Percentiles rank a stretch among this genome's conserved stretches.
phyloP scores from a whole-genome alignment of 2,329 filamentous ascomycete species.

The Davidsoniella virescens region DNA sequence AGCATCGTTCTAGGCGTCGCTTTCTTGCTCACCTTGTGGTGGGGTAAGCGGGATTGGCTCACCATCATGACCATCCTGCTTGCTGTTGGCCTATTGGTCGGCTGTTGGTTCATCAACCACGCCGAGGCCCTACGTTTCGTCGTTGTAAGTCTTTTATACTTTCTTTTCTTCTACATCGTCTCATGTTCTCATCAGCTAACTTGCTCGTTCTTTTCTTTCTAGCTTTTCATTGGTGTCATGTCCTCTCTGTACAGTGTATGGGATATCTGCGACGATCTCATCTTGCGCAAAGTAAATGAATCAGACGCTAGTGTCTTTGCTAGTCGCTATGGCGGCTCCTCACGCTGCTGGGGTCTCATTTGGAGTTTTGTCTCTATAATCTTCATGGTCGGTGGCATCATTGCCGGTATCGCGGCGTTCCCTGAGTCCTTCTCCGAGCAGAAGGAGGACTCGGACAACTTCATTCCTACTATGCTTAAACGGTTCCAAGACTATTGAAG shows the following conservation, averaged over 20 bases:
- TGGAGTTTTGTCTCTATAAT: slow-evolving; percentile 58
- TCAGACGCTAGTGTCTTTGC: slow-evolving; percentile 70
- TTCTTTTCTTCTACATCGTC: not conserved
- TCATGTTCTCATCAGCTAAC: no score
- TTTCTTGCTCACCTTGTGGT: slow-evolving; percentile 68
- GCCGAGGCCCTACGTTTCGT: slow-evolving; percentile 59
- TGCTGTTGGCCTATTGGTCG: slow-evolving; percentile 54
- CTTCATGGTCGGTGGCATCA: slow-evolving; percentile 57
- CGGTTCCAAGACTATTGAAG: not conserved
- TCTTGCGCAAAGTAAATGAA: slow-evolving; percentile 63
- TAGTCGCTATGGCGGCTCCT: slow-evolving; percentile 60
- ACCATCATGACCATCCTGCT: slow-evolving; percentile 54
- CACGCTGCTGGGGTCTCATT: slow-evolving; percentile 65
- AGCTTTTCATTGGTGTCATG: slow-evolving; percentile 72
- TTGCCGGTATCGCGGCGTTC: slow-evolving; percentile 65
- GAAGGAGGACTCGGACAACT: slow-evolving; percentile 49
- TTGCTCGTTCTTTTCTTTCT: not conserved
- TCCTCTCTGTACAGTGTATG: slow-evolving; percentile 64
- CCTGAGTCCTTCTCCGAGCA: slow-evolving; percentile 53
- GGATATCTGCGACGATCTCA: slow-evolving; percentile 75
- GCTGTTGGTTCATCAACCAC: slow-evolving; percentile 66
- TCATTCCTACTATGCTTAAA: slow-evolving; percentile 34
- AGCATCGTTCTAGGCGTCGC: slow-evolving; percentile 57
- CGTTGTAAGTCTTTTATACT: slow-evolving; percentile 30
- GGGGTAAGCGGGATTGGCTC: slow-evolving; percentile 64